Base-by-base conservation (phyloP, 1,284 basidiomycete species). In the Clitocybe nebularis region DNA sequence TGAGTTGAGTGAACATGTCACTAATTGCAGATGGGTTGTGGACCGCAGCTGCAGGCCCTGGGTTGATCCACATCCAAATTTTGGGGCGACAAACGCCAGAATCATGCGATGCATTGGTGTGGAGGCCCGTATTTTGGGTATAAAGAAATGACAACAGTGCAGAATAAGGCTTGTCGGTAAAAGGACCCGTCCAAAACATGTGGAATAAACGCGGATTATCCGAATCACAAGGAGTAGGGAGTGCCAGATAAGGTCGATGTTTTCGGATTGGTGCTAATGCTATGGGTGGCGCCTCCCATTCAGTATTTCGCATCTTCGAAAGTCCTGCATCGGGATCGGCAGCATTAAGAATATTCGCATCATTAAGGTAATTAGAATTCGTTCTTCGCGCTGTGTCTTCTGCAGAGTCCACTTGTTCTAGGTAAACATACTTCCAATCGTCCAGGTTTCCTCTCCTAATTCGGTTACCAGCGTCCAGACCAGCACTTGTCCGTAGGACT, bases 31-130 rank as follows among this genome's bases (percentile, higher is more conserved):
- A 72, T 21, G 81, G 79, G 54, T 89, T 89, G 2, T 84, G 87
- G 0, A 89, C 74, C 3, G 82, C 72, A 1, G 78, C 77, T 55
- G 66, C 86, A 49, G 64, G 83, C 55, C 89, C 89, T 59, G 65
- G 88, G 53, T 90, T 92, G 59, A 93, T 90, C 90, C 90, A 93
- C 41, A 92, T 66, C 89, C 88, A 92, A 54, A 93, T 82, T 52
- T 88, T 77, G 0, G 88, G 83, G 38, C 83, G 72, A 57, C 88
- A 91, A 2, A 61, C 57, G 5, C 53, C 57, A n/a, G 67, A 59
- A 20, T 57, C 52, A 13, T 67, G 59, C 45, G 66, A 64, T 13
- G 59, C 58, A 13, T 64, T 53, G 9, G 74, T 57, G 54, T 86
- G 77, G 13, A 91, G 68, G 2, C 81, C 84, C n/a, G 84, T 75